These are phyloP conservation scores for Sporothrix brunneoviolacea DNA, from an alignment of 2,329 filamentous ascomycete genomes.

Conservation along the genomic window DNA sequence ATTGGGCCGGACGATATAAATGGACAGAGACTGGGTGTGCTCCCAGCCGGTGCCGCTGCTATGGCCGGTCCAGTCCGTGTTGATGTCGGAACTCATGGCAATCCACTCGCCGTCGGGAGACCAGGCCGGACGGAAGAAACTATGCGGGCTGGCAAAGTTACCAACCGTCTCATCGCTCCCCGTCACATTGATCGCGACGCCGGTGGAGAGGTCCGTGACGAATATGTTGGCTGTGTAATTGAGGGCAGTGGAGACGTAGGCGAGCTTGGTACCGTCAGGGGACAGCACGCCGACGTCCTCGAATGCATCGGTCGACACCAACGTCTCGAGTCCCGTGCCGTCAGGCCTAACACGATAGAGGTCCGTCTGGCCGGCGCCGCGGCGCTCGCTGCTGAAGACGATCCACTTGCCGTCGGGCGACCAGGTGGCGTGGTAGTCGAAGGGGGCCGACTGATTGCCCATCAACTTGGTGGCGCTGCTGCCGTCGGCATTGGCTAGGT, in stretches of 20 bases:
- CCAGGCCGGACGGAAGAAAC: neutral
- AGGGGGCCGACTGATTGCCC: neutral
- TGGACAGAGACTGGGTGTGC: neutral
- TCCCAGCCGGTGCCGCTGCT: neutral
- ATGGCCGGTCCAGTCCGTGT: neutral
- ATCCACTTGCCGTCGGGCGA: constrained; percentile 1
- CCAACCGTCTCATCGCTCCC: neutral
- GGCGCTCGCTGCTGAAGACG: constrained; percentile 3
- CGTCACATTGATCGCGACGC: neutral
- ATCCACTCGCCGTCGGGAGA: neutral
- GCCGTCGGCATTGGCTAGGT: constrained; percentile 1
- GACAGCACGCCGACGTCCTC: neutral
- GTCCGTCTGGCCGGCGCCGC: neutral
- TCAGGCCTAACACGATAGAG: neutral
- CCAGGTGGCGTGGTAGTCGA: constrained; percentile 2
- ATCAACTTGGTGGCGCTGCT: neutral
- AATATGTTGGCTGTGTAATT: neutral
- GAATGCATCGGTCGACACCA: neutral
- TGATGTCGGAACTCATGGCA: neutral
- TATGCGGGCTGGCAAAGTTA: neutral
- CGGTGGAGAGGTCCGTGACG: neutral
- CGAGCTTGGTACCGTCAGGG: neutral
- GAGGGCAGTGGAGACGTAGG: neutral
- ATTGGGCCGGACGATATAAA: neutral
- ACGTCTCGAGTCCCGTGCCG: neutral